A percentile compares a stretch with the other conserved stretches of the same genome.
phyloP scores from a whole-genome alignment of 495 filamentous ascomycete genomes.

The Aspergillus saccharolyticus region DNA sequence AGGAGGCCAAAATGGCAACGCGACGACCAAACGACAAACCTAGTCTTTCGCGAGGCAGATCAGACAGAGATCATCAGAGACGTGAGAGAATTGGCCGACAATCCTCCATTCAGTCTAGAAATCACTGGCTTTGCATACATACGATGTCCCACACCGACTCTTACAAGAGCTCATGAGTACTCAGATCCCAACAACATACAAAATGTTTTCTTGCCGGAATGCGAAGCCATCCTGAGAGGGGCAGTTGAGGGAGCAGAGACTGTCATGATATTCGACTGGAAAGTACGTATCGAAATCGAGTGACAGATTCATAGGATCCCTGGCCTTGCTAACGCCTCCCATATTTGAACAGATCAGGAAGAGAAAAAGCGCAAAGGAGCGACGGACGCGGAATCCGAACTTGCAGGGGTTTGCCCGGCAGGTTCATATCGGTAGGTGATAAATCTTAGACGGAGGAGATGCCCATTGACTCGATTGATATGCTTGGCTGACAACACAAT shows the following conservation, averaged over 20 bases:
- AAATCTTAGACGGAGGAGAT: neutral
- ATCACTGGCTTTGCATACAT: slow-evolving; percentile 6
- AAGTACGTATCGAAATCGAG: slow-evolving; percentile 9
- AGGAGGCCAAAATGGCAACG: neutral
- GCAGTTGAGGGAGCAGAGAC: slow-evolving; percentile 20
- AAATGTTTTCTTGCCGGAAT: slow-evolving; percentile 20
- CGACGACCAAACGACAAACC: neutral
- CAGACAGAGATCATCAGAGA: slow-evolving; percentile 1
- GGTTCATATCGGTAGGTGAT: slow-evolving; percentile 20
- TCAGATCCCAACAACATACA: slow-evolving; percentile 11
- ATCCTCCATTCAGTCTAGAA: slow-evolving; percentile 2
- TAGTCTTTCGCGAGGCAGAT: slow-evolving; percentile 4
- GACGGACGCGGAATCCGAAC: slow-evolving; percentile 12
- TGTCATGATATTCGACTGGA: slow-evolving; percentile 28
- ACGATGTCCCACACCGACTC: neutral
- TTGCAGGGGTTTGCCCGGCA: slow-evolving; percentile 11
- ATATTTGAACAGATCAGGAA: slow-evolving; percentile 9
- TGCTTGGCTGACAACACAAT: neutral
- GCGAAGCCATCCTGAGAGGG: slow-evolving; percentile 17
- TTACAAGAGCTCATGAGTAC: neutral
- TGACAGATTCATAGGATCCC: neutral
- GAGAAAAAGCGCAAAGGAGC: slow-evolving; percentile 13
- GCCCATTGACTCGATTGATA: neutral
- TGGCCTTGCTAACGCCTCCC: no score
- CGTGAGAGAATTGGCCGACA: neutral